Evolutionary conservation across 192 early-diverging fungal genomes (phyloP).

Genomic region (Mortierella alpina): DNA sequence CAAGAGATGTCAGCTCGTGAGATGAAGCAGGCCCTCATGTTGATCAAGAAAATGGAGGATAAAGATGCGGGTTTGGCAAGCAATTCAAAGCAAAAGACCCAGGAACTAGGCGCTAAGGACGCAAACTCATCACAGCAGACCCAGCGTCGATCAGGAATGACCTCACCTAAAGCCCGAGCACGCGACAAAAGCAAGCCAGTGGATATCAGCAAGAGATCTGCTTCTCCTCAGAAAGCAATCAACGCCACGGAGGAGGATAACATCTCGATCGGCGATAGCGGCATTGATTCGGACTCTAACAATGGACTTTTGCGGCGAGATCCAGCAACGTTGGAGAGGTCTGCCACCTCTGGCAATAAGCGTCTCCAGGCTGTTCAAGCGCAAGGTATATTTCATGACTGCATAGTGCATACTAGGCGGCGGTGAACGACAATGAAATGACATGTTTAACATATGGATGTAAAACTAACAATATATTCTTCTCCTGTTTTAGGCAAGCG

Average conservation of each 20-base stretch:
- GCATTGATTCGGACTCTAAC: constrained; percentile 53
- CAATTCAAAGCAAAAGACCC: constrained; percentile 14
- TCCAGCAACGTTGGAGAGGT: neutral
- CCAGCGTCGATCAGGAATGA: neutral
- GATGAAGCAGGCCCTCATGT: constrained; percentile 40
- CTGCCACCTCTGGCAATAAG: constrained; percentile 10
- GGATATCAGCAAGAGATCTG: constrained; percentile 1
- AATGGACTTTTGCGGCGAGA: constrained; percentile 19
- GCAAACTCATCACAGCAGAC: neutral
- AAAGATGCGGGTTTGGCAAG: constrained; percentile 16
- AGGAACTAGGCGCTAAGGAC: constrained; percentile 9
- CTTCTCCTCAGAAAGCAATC: neutral
- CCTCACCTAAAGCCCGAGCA: constrained; percentile 13
- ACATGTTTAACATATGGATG: too few species aligned
- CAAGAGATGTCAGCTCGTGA: constrained; percentile 42
- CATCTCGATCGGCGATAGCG: constrained; percentile 51
- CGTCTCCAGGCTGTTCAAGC: neutral
- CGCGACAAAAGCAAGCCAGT: constrained; percentile 6
- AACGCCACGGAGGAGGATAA: constrained; percentile 29
- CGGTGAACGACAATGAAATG: neutral
- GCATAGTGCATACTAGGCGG: neutral
- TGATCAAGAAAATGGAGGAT: constrained; percentile 50
- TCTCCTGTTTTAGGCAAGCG: constrained; percentile 16
- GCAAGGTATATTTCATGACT: constrained; percentile 8
- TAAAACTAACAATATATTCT: neutral